These are phyloP conservation scores for Mortierella antarctica DNA, from an alignment of 192 early-diverging fungal genomes.

Conservation along the genomic window DNA sequence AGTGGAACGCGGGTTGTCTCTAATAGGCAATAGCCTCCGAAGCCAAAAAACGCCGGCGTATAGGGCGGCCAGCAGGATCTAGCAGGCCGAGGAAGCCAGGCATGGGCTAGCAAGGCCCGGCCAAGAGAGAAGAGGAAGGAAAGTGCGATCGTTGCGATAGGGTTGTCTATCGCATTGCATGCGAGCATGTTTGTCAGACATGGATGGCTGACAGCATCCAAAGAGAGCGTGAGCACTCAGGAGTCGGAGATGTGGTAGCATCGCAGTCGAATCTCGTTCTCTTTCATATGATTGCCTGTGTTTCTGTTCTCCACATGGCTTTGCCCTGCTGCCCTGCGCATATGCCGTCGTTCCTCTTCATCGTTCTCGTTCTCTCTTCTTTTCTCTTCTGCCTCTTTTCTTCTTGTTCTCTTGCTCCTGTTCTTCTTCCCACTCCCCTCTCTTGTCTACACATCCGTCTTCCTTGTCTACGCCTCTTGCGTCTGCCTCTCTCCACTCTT, in stretches of 20 bases:
- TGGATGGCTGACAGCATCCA: too few relatives aligned
- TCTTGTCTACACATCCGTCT: neutral
- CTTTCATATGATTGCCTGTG: neutral
- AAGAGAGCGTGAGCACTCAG: too few relatives aligned
- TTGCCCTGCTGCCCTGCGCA: neutral
- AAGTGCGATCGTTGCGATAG: too few relatives aligned
- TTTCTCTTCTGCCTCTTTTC: neutral
- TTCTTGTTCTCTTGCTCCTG: neutral
- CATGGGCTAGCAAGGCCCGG: too few relatives aligned
- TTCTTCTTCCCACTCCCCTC: neutral
- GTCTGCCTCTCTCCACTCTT: neutral
- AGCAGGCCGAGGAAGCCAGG: too few relatives aligned
- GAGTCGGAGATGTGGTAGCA: too few relatives aligned
- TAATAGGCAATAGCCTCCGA: conserved; percentile 26
- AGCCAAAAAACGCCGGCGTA: neutral
- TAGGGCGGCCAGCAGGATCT: neutral
- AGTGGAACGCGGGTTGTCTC: neutral
- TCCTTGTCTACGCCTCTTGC: too few relatives aligned
- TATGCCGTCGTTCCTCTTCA: neutral
- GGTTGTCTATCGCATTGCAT: too few relatives aligned
- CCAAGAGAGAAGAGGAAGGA: too few relatives aligned
- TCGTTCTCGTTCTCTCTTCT: neutral
- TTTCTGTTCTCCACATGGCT: neutral
- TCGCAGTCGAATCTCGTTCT: too few relatives aligned
- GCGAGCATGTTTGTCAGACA: too few relatives aligned